Base-by-base conservation (phyloP, 2,329 filamentous ascomycete species). In the Aspergillus aculeatinus region DNA sequence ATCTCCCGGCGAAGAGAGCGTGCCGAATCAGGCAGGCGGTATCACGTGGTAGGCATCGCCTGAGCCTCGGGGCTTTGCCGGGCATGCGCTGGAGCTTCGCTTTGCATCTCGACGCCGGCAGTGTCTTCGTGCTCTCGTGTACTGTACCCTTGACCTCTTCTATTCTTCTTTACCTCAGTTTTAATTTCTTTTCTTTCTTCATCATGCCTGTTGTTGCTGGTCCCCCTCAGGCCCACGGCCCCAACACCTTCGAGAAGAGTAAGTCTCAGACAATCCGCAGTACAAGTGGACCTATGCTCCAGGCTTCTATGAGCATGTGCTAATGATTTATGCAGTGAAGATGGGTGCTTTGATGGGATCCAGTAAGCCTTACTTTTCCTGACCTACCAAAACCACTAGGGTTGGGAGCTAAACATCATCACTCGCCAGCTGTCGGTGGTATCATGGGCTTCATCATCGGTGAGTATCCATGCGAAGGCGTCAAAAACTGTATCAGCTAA, bases 271-370 rank as follows among this genome's bases (percentile, higher is more conserved):
- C 47, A 42, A 58, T 51, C 57, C 47, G 35, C 52, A 42, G 21
- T 12, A 31, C 39, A n/a, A 10, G 39, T 29, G 27, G 27, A 29
- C 5, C n/a, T 23, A 33, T n/a, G 51, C 52, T 54, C 35, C 23
- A 25, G 23, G 35, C 10, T 27, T 3, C 7, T 9, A 39, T 21
- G 47, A n/a, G 21, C 35, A 56, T 61, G 57, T 60, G 51, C 70
- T 74, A 72, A 80, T 76, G 29, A 63, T 42, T 47, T 59, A 52
- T 65, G 69, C 75, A 96, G 92, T 93, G 77, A 97, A 96, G 83
- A 97, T 98, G 92, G 95, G 95, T 70, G 92, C 90, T 64, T 89
- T 99, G 89, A 98, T 98, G 92, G 95, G 95, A 69, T 91, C 92
- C 76, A 96, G 94, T 98, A 90, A 51, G 23, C 29, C 27, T 33